These are phyloP conservation scores for Entelexis sorbosivorans DNA, from an alignment of 1,139 yeast genomes.

Conservation along the genomic window DNA sequence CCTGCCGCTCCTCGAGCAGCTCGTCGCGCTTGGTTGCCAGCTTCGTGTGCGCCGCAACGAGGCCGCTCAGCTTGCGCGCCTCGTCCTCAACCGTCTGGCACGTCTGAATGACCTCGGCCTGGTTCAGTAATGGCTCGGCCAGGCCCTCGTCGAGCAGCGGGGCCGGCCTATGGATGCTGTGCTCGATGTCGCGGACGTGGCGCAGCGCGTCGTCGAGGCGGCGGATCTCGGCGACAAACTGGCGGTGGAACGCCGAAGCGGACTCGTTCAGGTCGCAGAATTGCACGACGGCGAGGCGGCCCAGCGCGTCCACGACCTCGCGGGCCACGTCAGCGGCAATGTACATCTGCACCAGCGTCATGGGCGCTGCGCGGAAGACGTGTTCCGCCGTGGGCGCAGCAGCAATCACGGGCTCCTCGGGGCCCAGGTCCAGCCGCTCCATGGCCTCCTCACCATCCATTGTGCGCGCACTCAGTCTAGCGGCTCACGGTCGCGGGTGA, in stretches of 20 bases:
- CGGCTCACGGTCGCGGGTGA: not conserved
- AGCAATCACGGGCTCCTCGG: not conserved
- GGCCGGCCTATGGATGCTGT: not conserved
- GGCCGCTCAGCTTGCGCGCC: constrained; percentile 48
- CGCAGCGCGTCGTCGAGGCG: constrained; percentile 53
- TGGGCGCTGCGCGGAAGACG: constrained; percentile 66
- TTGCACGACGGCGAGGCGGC: constrained; percentile 60
- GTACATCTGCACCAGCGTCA: constrained; percentile 84
- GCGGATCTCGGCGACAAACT: constrained; percentile 74
- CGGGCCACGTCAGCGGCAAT: constrained; percentile 86
- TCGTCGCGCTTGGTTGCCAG: constrained; percentile 46
- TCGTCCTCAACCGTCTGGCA: constrained; percentile 52
- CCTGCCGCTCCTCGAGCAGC: constrained; percentile 54
- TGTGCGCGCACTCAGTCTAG: not conserved
- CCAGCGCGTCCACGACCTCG: constrained; percentile 71
- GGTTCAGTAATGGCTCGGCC: constrained; percentile 37
- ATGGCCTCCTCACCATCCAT: constrained; percentile 6
- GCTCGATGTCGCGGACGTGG: constrained; percentile 37
- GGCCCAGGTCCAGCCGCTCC: not conserved
- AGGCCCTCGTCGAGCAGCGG: constrained; percentile 9
- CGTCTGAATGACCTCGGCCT: constrained; percentile 66
- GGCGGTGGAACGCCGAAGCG: constrained; percentile 73
- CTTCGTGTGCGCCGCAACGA: constrained; percentile 46
- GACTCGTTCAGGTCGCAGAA: constrained; percentile 47
- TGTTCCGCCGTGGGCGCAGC: constrained; percentile 15